Percentiles rank a stretch among this genome's conserved stretches.
Evolutionary conservation across 805 yeast genomes (phyloP).

Genomic region (Babjeviella inositovora): DNA sequence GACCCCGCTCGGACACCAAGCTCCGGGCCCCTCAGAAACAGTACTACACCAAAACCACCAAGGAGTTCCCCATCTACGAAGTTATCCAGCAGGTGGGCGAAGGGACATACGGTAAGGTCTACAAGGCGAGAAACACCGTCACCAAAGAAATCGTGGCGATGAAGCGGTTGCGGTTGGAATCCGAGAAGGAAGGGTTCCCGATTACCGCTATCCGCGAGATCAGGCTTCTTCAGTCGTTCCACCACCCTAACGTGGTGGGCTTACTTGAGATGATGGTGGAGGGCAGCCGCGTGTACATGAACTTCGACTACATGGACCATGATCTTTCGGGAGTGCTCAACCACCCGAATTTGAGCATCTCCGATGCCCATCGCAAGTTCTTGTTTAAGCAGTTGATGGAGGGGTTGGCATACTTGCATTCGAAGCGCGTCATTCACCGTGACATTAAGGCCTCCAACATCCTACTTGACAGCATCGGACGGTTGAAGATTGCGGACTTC

Average conservation of each 20-base stretch:
- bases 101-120: constrained; percentile 95
- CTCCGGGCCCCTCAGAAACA: too few relatives aligned
- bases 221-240: constrained; percentile 64
- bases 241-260: constrained; percentile 72
- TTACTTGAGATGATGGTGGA: constrained; percentile 85
- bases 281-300: constrained; percentile 56
- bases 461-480: constrained; percentile 44
- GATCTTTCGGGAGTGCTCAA: constrained; percentile 80
- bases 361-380: constrained; percentile 50
- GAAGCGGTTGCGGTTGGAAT: constrained; percentile 69
- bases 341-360: constrained; percentile 50
- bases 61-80: constrained; percentile 32
- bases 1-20: too few relatives aligned
- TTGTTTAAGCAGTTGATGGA: constrained; percentile 48
- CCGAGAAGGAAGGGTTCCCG: constrained; percentile 91
- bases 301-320: constrained; percentile 86
- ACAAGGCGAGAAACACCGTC: constrained; percentile 60
- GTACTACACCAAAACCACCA: constrained; percentile 10
- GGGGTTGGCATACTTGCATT: constrained; percentile 58
- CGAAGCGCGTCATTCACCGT: constrained; percentile 55
- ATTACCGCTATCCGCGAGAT: constrained; percentile 91
- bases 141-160: constrained; percentile 73
- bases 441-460: constrained; percentile 77
- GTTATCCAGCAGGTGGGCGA: constrained; percentile 90
- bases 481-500: constrained; percentile 63